Evolutionary conservation across 176 grass and related monocot genomes (phyloP).

Genomic region (Cenchrus fungigraminus): DNA sequence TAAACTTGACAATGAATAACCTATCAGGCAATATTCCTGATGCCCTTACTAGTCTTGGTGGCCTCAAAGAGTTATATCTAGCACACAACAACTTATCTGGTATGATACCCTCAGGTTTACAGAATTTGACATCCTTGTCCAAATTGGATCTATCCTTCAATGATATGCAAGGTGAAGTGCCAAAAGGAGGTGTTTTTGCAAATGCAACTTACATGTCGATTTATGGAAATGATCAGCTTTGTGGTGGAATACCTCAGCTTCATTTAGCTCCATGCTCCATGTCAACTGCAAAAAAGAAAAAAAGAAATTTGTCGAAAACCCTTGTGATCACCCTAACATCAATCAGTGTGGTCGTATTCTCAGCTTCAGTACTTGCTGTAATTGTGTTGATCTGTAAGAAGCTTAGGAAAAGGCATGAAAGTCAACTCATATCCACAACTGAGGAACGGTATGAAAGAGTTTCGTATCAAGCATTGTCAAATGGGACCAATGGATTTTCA

Average conservation of each 20-base stretch:
- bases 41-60: constrained; percentile 6
- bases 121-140: constrained; percentile 6
- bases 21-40: constrained; percentile 19
- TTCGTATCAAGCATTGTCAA: no score
- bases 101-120: constrained; percentile 21
- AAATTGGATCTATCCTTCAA: constrained; percentile 48
- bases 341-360: no score
- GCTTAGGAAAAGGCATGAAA: no score
- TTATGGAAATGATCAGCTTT: constrained; percentile 25
- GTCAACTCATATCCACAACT: no score
- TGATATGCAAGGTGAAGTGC: constrained; percentile 47
- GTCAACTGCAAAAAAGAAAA: no score
- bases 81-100: constrained; percentile 50
- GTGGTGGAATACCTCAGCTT: constrained; percentile 25
- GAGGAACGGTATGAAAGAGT: no score
- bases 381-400: no score
- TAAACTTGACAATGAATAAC: constrained; percentile 40
- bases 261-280: no score
- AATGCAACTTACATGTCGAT: constrained; percentile 35
- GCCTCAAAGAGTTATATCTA: constrained; percentile 28
- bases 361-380: no score
- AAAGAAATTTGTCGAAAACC: no score
- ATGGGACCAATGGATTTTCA: no score
- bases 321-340: no score
- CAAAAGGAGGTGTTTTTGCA: constrained; percentile 41